Conservation (phyloP, 768 basidiomycete genomes). For the Leccinum broughii region DNA sequence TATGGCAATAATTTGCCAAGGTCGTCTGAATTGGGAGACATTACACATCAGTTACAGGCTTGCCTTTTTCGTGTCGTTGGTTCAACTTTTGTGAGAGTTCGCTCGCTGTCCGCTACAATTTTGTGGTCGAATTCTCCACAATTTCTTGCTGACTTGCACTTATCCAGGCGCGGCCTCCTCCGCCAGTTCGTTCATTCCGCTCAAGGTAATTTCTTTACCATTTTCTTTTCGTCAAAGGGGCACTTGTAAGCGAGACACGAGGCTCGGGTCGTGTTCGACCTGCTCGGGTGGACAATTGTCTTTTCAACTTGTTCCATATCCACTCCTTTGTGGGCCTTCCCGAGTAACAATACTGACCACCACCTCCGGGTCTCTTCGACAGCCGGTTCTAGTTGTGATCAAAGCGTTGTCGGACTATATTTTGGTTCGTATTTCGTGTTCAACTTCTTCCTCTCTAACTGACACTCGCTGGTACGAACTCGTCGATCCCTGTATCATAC, state of each 20-base stretch:
- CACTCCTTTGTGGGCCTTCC: slow-evolving; percentile 21
- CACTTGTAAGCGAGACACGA: slow-evolving; percentile 26
- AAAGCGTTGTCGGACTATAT: slow-evolving; percentile 22
- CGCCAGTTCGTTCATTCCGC: slow-evolving; percentile 60
- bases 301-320: slow-evolving; percentile 22
- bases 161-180: slow-evolving; percentile 69
- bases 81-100: slow-evolving; percentile 35
- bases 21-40: slow-evolving; percentile 41
- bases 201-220: slow-evolving; percentile 44
- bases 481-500: too few relatives aligned
- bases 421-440: slow-evolving; percentile 32
- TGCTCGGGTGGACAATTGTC: slow-evolving; percentile 28
- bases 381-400: slow-evolving; percentile 29
- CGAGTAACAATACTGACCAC: slow-evolving; percentile 20
- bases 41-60: slow-evolving; percentile 44
- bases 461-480: too few relatives aligned
- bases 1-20: slow-evolving; percentile 32
- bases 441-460: slow-evolving; percentile 12
- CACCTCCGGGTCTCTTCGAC: slow-evolving; percentile 12
- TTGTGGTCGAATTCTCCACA: neutral
- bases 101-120: slow-evolving; percentile 8
- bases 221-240: slow-evolving; percentile 9
- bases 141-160: slow-evolving; percentile 14
- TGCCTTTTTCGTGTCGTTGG: slow-evolving; percentile 41
- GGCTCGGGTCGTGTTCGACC: slow-evolving; percentile 19